Base-by-base conservation (phyloP, 495 filamentous ascomycete species). In the Aspergillus wentii region DNA sequence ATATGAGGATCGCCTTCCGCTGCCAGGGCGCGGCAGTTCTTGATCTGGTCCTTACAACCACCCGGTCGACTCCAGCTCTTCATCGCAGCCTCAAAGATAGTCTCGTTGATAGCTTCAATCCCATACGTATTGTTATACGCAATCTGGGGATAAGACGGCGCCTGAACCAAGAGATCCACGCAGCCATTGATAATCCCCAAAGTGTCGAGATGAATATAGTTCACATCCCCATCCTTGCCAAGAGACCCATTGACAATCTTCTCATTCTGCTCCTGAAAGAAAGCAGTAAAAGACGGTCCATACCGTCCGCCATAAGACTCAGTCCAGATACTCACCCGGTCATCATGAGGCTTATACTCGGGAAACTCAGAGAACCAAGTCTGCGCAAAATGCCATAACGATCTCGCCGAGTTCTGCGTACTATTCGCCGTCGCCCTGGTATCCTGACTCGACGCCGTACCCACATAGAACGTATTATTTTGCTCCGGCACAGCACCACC, bases 51-150 rank as follows among this genome's bases (percentile, higher is more conserved):
- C 17, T 76, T 59, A 53, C 82, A 86, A 35, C 83, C 83, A 4
- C 72, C 79, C 0, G 65, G 51, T 30, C 62, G 62, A 38, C 69
- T 65, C 50, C 60, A 75, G 3, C 62, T 63, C 10, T 78, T 41
- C 34, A 78, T 59, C 19, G 67, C 61, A 7, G 44, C 38, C n/a
- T 71, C 48, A 38, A 75, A 79, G 10, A 66, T 48, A 22, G 61
- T 74, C 19, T 72, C 53, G 47, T 77, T 83, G 49, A 87, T 74
- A 1, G 79, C 67, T 39, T 78, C 52, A 18, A 90, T 74, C 7
- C 78, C 79, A 48, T 88, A 94, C 3, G 84, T 83, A 49, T 92
- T 94, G 59, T 81, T 79, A 32, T 78, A 69, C 10, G 82, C 81
- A 57, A 86, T 80, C 11, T 70, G 54, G 2, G 82, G 75, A 48